A percentile compares a stretch with the other conserved stretches of the same genome.
These are phyloP conservation scores for Skeletonema grethae DNA, from an alignment of 108 stramenopile genomes.

Conservation along the genomic window DNA sequence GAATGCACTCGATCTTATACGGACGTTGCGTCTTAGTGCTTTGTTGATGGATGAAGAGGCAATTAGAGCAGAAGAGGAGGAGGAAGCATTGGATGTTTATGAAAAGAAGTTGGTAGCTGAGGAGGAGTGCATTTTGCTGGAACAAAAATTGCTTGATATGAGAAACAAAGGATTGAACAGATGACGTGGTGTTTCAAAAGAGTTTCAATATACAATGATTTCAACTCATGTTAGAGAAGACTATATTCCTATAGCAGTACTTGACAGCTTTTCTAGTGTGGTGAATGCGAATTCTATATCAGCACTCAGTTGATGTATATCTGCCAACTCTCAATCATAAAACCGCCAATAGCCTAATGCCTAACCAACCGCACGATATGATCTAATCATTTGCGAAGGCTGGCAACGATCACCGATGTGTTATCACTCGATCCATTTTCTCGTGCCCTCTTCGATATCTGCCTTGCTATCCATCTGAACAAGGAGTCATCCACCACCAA, in stretches of 20 bases:
- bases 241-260: background rate
- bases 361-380: background rate
- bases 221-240: background rate
- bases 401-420: slow-evolving; percentile 73
- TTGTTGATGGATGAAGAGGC: slow-evolving; percentile 86
- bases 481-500: slow-evolving; percentile 76
- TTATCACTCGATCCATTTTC: slow-evolving; percentile 86
- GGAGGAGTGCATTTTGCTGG: slow-evolving; percentile 60
- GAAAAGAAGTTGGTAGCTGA: slow-evolving; percentile 47
- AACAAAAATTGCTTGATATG: slow-evolving; percentile 65
- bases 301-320: slow-evolving; percentile 1
- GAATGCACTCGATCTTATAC: slow-evolving; percentile 77
- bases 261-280: background rate
- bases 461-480: slow-evolving; percentile 82
- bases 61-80: slow-evolving; percentile 73
- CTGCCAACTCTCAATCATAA: background rate
- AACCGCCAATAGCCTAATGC: background rate
- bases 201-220: background rate
- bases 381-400: slow-evolving; percentile 30
- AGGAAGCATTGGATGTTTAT: slow-evolving; percentile 61
- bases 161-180: slow-evolving; percentile 38
- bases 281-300: slow-evolving; percentile 3
- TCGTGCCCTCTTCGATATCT: slow-evolving; percentile 69
- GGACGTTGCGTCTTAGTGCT: slow-evolving; percentile 71
- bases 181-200: background rate